phyloP scores from a whole-genome alignment of 305 asterid genomes.

The Lippia alba region DNA sequence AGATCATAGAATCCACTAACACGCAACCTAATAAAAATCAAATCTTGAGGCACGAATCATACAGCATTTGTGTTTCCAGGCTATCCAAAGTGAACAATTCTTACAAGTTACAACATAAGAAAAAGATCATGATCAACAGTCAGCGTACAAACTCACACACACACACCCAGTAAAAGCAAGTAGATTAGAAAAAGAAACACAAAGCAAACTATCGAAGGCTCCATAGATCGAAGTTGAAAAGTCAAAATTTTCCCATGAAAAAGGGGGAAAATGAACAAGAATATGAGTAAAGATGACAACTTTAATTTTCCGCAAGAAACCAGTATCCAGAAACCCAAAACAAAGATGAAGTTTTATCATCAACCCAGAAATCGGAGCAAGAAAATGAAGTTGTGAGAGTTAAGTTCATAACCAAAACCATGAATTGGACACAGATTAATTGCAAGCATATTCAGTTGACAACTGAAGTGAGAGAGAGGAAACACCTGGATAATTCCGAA shows the following conservation, averaged over 20 bases:
- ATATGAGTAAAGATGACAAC: no score
- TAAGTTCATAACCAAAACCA: neutral
- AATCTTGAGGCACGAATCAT: slow-evolving; percentile 1
- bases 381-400: neutral
- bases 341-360: neutral
- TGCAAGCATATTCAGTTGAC: slow-evolving; percentile 4
- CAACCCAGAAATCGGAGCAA: neutral
- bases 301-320: slow-evolving; percentile 17
- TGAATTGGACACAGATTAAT: neutral
- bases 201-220: neutral
- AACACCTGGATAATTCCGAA: slow-evolving; percentile 21
- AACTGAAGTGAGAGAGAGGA: neutral
- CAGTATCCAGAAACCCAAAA: neutral
- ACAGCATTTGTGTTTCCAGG: slow-evolving; percentile 21
- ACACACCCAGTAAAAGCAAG: no score
- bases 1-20: slow-evolving; percentile 11
- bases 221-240: neutral
- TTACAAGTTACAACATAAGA: neutral
- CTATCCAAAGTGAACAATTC: neutral
- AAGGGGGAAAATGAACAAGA: no score
- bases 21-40: slow-evolving; percentile 11
- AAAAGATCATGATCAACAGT: neutral
- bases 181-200: neutral
- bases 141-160: neutral
- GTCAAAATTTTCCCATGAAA: neutral